Percentiles rank a stretch among this genome's conserved stretches.
Evolutionary conservation across 2,329 filamentous ascomycete genomes (phyloP).

Genomic region (Alternaria arborescens): DNA sequence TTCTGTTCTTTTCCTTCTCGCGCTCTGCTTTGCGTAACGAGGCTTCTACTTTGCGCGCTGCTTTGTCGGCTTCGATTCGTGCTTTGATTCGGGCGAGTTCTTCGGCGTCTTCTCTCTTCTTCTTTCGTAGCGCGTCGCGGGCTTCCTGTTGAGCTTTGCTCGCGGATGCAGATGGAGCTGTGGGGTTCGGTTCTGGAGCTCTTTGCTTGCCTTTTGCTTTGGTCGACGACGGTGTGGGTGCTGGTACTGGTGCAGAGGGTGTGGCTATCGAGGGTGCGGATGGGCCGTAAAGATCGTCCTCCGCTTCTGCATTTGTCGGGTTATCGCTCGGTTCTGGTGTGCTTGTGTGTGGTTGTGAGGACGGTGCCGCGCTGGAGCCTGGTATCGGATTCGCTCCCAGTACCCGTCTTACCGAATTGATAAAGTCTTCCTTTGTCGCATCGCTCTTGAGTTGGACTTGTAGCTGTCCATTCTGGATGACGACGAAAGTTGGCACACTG

Average conservation of each 20-base stretch:
- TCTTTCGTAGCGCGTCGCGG: slow-evolving; percentile 63
- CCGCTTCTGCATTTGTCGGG: slow-evolving; percentile 4
- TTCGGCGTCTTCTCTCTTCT: slow-evolving; percentile 70
- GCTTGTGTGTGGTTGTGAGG: slow-evolving; percentile 19
- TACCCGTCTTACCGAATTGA: slow-evolving; percentile 61
- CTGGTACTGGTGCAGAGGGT: slow-evolving; percentile 10
- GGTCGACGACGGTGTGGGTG: slow-evolving; percentile 19
- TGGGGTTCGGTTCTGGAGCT: slow-evolving; percentile 47
- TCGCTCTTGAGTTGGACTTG: slow-evolving; percentile 78
- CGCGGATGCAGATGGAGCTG: slow-evolving; percentile 43
- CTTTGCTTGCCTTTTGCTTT: slow-evolving; percentile 54
- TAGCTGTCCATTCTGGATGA: slow-evolving; percentile 82
- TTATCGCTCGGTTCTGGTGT: slow-evolving; percentile 16
- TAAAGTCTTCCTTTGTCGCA: slow-evolving; percentile 71
- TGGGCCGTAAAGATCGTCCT: slow-evolving; percentile 15
- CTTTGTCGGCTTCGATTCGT: slow-evolving; percentile 79
- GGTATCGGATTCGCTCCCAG: slow-evolving; percentile 43
- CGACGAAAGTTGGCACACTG: slow-evolving; percentile 77
- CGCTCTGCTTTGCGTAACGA: slow-evolving; percentile 49
- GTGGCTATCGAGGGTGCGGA: slow-evolving; percentile 11
- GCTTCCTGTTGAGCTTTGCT: slow-evolving; percentile 49
- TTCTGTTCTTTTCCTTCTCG: slow-evolving; percentile 26
- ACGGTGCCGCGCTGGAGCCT: slow-evolving; percentile 21
- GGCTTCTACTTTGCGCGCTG: slow-evolving; percentile 63
- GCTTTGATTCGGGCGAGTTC: slow-evolving; percentile 76